These are phyloP conservation scores for Chrysochromulina tobinii DNA, from an alignment of 78 protist genomes.

Conservation along the genomic window DNA sequence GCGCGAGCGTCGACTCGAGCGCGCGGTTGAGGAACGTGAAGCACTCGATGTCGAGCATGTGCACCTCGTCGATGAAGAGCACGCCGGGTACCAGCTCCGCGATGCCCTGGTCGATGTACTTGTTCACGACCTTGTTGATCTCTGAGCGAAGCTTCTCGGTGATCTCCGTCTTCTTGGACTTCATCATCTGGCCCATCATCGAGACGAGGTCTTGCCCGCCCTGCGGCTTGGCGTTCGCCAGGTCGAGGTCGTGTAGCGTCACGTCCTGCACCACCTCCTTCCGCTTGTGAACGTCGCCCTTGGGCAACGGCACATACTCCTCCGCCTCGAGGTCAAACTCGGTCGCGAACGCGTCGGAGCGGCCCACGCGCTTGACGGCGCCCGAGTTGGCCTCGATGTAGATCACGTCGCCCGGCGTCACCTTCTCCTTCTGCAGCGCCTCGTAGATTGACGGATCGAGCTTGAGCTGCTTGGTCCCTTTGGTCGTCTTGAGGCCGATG, in stretches of 20 bases:
- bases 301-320: constrained; percentile 99
- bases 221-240: constrained; percentile 89
- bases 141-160: constrained; percentile 99
- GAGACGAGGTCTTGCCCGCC: constrained; percentile 97
- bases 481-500: constrained; percentile 85
- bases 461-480: constrained; percentile 91
- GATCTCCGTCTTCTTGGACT: constrained; percentile 98
- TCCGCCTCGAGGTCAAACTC: constrained; percentile 93
- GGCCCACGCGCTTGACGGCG: constrained; percentile 86
- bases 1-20: constrained; percentile 96
- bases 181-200: constrained; percentile 95
- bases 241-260: constrained; percentile 98
- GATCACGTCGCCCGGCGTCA: constrained; percentile 55
- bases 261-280: constrained; percentile 93
- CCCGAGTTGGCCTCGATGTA: constrained; percentile 57
- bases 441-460: constrained; percentile 98
- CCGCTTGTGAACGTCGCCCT: constrained; percentile 66
- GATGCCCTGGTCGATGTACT: constrained; percentile 98
- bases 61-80: constrained; percentile 99
- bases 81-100: constrained; percentile 99
- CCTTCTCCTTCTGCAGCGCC: constrained; percentile 5
- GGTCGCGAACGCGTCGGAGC: constrained; percentile 93
- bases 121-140: constrained; percentile 98
- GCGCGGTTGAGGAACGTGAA: constrained; percentile 98
- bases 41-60: constrained; percentile 99